Percentiles rank a stretch among this genome's conserved stretches.
Evolutionary conservation across 2,329 filamentous ascomycete genomes (phyloP).

Genomic region (Pleoardoris graminearum): DNA sequence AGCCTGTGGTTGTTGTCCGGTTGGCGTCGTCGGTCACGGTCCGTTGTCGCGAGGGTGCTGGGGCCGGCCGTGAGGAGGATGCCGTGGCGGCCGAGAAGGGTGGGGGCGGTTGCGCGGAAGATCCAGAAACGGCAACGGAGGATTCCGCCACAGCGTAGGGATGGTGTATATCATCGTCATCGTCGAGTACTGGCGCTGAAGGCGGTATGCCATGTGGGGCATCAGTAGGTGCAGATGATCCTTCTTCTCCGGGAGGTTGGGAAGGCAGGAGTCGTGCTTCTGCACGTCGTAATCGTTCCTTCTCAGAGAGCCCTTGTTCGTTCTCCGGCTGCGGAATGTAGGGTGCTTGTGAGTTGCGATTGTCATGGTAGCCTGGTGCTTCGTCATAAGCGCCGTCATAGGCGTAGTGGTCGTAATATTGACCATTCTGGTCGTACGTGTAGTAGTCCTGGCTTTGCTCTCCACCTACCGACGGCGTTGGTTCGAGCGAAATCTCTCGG

Average conservation of each 20-base stretch:
- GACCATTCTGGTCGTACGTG: constrained; percentile 28
- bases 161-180: constrained; percentile 34
- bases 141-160: constrained; percentile 26
- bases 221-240: constrained; percentile 49
- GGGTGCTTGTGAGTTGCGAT: constrained; percentile 50
- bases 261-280: constrained; percentile 82
- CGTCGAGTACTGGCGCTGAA: constrained; percentile 42
- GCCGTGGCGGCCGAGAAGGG: constrained; percentile 25
- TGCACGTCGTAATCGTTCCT: constrained; percentile 75
- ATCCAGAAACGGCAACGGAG: constrained; percentile 28
- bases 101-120: constrained; percentile 31
- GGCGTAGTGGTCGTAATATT: constrained; percentile 41
- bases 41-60: constrained; percentile 20
- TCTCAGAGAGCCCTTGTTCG: constrained; percentile 73
- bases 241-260: constrained; percentile 62
- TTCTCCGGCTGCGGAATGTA: constrained; percentile 56
- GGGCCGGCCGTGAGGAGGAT: constrained; percentile 12
- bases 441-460: constrained; percentile 15
- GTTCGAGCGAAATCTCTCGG: constrained; percentile 27
- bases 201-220: constrained; percentile 36
- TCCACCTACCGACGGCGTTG: constrained; percentile 17
- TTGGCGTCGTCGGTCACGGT: constrained; percentile 21
- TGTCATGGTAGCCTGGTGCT: constrained; percentile 30
- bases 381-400: constrained; percentile 39
- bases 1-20: constrained; percentile 22